Base-by-base conservation (phyloP, 1,284 basidiomycete genomes). In the Naganishia albida region DNA sequence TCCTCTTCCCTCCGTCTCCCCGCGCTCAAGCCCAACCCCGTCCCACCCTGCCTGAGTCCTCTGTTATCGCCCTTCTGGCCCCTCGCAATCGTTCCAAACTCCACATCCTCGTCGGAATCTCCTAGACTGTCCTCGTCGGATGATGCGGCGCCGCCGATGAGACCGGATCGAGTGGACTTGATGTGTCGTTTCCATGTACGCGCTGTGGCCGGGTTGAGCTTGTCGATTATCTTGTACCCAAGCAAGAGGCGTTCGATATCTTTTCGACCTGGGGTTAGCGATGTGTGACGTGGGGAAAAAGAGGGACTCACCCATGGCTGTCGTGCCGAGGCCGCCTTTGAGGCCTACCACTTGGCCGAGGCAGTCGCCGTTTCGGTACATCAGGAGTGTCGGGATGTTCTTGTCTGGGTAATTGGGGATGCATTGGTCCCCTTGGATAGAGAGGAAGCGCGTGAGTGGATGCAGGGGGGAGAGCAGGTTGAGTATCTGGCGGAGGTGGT, bases 341-440 rank as follows among this genome's bases (percentile, higher is more conserved):
- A 82, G 76, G 1, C 92, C 86, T 3, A 92, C 83, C 23, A 96
- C 83, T 76, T 98, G 93, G 64, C 91, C 88, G 59, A 84, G 82
- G 64, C 98, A 88, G 53, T 95, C 89, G 18, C 96, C 96, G 70
- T 89, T 89, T 48, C 90, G 86, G 79, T 99, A 99, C 43, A 97
- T 83, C 70, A 99, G 87, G 64, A 99, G 81, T 80, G 95, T 98
- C 1, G 95, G 96, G 52, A 94, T 80, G 66, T 94, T 88, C 44
- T 86, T 84, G 73, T 98, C 95, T 8, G 95, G 95, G 57, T 98
- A 89, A 78, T 98, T 90, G 26, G 91, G 88, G 72, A 99, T 97
- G 81, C 95, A 98, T 78, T 95, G 91, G 80, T 91, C 87, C 34
- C 93, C 93, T 1, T 95, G 87, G 72, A 99, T 98, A 42, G 90